Base-by-base conservation (phyloP, 2,329 filamentous ascomycete genomes). In the Cladosporium austrohemisphaericum region DNA sequence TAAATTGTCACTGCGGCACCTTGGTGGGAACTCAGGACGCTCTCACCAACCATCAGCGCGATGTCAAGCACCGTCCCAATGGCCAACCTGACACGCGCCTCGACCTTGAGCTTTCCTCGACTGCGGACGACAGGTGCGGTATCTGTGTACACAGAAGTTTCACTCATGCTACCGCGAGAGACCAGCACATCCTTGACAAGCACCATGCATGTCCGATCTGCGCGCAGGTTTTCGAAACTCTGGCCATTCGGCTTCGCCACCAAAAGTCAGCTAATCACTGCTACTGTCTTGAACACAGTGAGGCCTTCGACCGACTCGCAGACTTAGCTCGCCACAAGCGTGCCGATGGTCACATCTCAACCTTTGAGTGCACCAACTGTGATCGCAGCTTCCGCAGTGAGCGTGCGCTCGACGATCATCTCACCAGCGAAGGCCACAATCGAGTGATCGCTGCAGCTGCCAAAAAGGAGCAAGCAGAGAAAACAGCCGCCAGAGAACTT, bases 201-300 rank as follows among this genome's bases (percentile, higher is more conserved):
- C 7, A 44, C 14, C 8, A 22, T 19, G 31, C 41, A 26, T 56
- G 54, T 20, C 52, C 54, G 19, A 23, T 14, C 10, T 56, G 54
- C 19, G n/a, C 28, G 18, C 38, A 54, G 33, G 29, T 19, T 1
- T 56, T 51, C 36, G 2, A 23, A 23, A 41, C 31, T 13, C 4
- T 3, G 3, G n/a, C n/a, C 10, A 32, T 46, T 16, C 40, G 36
- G 11, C n/a, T 23, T 5, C 32, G 38, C 3, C 55, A 57, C 25
- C 49, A 53, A 25, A 32, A 25, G 7, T 26, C 26, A 3, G 22
- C 45, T 10, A 38, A 35, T 13, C 55, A 57, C 29, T 52, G 38
- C 41, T 57, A 49, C 23, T 57, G 55, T 25, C 22, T 41, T 8
- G 48, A 53, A 19, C 51, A 57, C 22, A 10, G 47, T 22, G 19